phyloP scores from a whole-genome alignment of 768 basidiomycete genomes.

The Russula sp. region DNA sequence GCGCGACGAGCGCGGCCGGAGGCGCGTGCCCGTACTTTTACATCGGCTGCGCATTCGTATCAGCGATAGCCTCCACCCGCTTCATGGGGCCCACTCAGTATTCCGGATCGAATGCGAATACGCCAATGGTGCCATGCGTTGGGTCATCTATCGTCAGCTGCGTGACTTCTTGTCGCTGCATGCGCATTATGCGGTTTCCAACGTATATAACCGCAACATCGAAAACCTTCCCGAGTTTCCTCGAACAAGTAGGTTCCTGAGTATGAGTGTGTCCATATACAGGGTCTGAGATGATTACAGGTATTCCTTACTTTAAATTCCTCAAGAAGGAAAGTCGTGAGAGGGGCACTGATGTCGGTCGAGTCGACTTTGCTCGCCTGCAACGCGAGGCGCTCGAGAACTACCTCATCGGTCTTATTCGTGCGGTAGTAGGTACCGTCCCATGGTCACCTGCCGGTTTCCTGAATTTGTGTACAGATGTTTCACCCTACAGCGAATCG shows the following conservation, averaged over 20 bases:
- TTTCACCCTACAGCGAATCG: slow-evolving; percentile 91
- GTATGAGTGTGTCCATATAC: neutral
- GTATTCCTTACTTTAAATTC: slow-evolving; percentile 87
- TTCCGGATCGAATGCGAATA: slow-evolving; percentile 96
- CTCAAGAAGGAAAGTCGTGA: slow-evolving; percentile 56
- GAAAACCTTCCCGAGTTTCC: slow-evolving; percentile 90
- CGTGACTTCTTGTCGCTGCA: slow-evolving; percentile 89
- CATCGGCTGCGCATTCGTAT: slow-evolving; percentile 78
- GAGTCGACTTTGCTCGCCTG: slow-evolving; percentile 69
- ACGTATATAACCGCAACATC: slow-evolving; percentile 64
- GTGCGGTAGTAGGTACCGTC: slow-evolving; percentile 63
- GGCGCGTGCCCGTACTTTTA: slow-evolving; percentile 72
- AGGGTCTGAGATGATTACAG: slow-evolving; percentile 31
- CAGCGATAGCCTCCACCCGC: slow-evolving; percentile 78
- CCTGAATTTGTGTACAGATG: slow-evolving; percentile 50
- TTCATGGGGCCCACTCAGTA: slow-evolving; percentile 67
- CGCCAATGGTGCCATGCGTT: slow-evolving; percentile 83
- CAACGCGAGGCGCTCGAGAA: slow-evolving; percentile 81
- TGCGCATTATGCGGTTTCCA: slow-evolving; percentile 81
- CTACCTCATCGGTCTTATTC: slow-evolving; percentile 82
- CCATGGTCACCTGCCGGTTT: neutral
- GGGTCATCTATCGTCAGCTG: slow-evolving; percentile 93
- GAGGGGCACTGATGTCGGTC: slow-evolving; percentile 44
- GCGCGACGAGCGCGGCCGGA: slow-evolving; percentile 73
- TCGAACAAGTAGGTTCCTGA: slow-evolving; percentile 45